Evolutionary conservation across 495 filamentous ascomycete species (phyloP).

Genomic region (Penicillium egyptiacum): DNA sequence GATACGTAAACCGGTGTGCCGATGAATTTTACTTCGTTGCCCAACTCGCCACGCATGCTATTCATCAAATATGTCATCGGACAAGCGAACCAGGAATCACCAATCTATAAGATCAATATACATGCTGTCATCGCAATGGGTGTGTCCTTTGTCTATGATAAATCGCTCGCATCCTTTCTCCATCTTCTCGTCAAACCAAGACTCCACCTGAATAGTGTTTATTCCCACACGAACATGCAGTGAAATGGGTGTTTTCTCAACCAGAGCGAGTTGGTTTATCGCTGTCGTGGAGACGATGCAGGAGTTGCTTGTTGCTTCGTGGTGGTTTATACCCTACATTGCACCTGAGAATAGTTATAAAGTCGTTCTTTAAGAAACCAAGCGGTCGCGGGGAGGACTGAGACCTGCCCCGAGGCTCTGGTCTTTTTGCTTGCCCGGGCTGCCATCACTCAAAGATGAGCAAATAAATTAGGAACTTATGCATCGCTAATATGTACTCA

Average conservation of each 20-base stretch:
- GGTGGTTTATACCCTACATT: conserved; percentile 15
- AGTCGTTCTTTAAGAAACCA: not conserved
- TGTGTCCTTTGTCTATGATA: conserved; percentile 17
- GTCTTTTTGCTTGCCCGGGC: not conserved
- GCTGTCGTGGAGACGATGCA: conserved; percentile 4
- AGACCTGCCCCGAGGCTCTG: no score
- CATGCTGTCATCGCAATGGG: conserved; percentile 14
- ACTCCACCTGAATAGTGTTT: conserved; percentile 23
- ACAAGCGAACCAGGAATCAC: not conserved
- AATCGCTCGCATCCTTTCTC: conserved; percentile 21
- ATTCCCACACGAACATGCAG: conserved; percentile 45
- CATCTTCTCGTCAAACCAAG: conserved; percentile 21
- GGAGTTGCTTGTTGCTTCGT: conserved; percentile 8
- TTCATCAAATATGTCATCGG: not conserved
- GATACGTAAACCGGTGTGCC: not conserved
- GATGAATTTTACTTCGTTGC: not conserved
- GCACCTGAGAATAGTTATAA: not conserved
- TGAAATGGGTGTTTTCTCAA: conserved; percentile 36
- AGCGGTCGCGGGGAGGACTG: no score
- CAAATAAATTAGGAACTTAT: no score
- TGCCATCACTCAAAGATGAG: not conserved
- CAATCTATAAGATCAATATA: not conserved
- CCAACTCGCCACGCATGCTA: not conserved
- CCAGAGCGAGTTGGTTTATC: conserved; percentile 36
- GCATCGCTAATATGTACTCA: not conserved